Evolutionary conservation across 2,329 filamentous ascomycete species (phyloP), one percentile per base, ranked within the genome.

Genomic region (Fusarium pseudonygamai): DNA sequence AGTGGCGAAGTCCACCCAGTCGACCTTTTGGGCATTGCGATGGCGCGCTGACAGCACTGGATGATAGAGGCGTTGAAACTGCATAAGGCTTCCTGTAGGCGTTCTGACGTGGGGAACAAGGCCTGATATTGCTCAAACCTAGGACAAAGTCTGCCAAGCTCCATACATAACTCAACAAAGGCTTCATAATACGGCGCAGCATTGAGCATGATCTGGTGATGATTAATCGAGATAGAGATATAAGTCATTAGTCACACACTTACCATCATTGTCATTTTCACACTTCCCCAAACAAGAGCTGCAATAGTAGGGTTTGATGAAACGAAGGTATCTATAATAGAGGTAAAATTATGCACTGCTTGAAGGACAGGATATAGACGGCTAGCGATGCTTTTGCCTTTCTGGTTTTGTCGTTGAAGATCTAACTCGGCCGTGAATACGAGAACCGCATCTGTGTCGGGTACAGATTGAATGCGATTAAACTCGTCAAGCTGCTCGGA

Each of bases 281-380:
- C 75, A 46, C 81, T 83, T 4, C 84, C 84, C 85, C 83, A 86
- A 26, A 86, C 78, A 5, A 85, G 73, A 8, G 82, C 82, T 12
- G 84, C 80, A 30, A 84, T 80, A 28, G 77, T 72, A 2, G 80
- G 80, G 60, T 83, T 69, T 0, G 82, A 80, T 3, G 81, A 82
- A 30, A 82, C 79, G n/a, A 81, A 82, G 2, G 80, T 83, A 24
- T 82, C 79, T 6, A 84, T 60, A 20, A 84, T 60, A 22, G 74
- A 50, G 11, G 80, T 81, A 60, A 85, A 85, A 4, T 79, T 75
- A 22, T 82, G 80, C 10, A 84, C 76, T 12, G 81, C 83, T 18
- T 79, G 69, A 16, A 86, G 75, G 18, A 85, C 71, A 0, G 76
- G 69, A 40, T 64, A 52, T 0, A 84, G 56, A 5, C 81, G 76